Conservation (phyloP, 371 early-diverging fungal genomes). For the Aphelidium insulamus region DNA sequence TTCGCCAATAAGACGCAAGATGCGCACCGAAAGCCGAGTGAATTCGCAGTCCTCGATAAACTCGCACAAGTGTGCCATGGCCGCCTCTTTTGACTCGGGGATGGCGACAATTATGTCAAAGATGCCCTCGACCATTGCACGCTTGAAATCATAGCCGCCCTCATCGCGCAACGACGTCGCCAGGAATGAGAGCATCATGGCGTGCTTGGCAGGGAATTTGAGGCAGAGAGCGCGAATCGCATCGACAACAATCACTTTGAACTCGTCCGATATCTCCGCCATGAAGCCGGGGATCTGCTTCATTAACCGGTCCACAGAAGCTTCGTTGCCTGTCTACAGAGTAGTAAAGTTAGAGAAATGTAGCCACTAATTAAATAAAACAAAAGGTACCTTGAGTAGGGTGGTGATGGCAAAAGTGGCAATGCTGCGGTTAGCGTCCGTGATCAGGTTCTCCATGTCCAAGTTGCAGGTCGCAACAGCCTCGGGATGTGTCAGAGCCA, state of each 20-base stretch:
- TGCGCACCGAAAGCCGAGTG: slow-evolving; percentile 81
- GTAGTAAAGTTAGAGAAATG: not conserved
- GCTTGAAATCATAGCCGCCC: slow-evolving; percentile 90
- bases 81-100: slow-evolving; percentile 79
- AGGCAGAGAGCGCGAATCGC: slow-evolving; percentile 84
- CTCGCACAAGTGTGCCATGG: slow-evolving; percentile 86
- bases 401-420: slow-evolving; percentile 98
- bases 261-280: slow-evolving; percentile 93
- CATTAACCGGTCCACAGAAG: slow-evolving; percentile 89
- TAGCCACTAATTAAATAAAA: not conserved
- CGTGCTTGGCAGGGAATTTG: slow-evolving; percentile 91
- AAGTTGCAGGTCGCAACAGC: slow-evolving; percentile 84
- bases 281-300: slow-evolving; percentile 91
- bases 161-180: slow-evolving; percentile 83
- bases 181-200: slow-evolving; percentile 76
- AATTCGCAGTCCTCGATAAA: slow-evolving; percentile 99
- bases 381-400: slow-evolving; percentile 46
- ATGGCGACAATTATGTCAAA: slow-evolving; percentile 82
- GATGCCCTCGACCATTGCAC: slow-evolving; percentile 86
- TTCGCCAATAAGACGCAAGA: slow-evolving; percentile 75
- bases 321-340: slow-evolving; percentile 78
- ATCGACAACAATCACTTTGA: slow-evolving; percentile 91
- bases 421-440: slow-evolving; percentile 85
- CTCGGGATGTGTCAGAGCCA: slow-evolving; percentile 65
- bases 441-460: slow-evolving; percentile 91